Evolutionary conservation across 208 protist genomes (phyloP), one percentile per base, ranked within the genome.

Genomic region (Baffinella frigidus): DNA sequence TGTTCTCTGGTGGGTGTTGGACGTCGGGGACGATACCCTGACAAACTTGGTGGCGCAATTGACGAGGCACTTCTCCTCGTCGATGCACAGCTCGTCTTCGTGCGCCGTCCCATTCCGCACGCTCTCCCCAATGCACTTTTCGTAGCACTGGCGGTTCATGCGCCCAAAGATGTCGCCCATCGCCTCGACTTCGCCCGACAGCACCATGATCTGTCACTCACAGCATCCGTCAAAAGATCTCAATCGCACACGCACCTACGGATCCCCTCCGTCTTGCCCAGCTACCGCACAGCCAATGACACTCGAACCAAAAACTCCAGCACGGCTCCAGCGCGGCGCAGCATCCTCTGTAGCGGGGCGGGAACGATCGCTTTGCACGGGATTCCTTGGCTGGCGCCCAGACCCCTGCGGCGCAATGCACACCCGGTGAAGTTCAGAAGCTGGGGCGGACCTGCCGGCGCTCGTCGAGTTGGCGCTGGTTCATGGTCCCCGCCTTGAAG

Each of bases 91-190:
- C 41, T 87, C 77, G n/a, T 87, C 77, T 71, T 35, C 39, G 50
- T 87, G 24, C 17, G 45, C 77, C 5, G 14, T 56, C 30, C 77
- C 44, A 14, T 87, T 43, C 4, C 30, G 3, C 2, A 87, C 39
- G 36, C 35, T 10, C 35, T 61, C 1, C 39, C 35, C 27, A 30
- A 71, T 39, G 44, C 36, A 87, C 50, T 87, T 87, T 27, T 61
- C 27, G 44, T 87, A 87, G 77, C 77, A 87, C 38, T 67, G 77
- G 30, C 77, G 43, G 38, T 87, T 87, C 77, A 87, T 87, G 27
- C 77, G 77, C 9, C 39, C 61, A 27, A 87, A 87, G 39, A 87
- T 87, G 77, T 87, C 77, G 35, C 77, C 77, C 77, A 87, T 87
- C 7, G 77, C 77, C 50, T 87, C 77, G 30, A 87, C 77, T 61